Evolutionary conservation across 148 eudicot genomes (phyloP).

Genomic region (Cornus controversa): DNA sequence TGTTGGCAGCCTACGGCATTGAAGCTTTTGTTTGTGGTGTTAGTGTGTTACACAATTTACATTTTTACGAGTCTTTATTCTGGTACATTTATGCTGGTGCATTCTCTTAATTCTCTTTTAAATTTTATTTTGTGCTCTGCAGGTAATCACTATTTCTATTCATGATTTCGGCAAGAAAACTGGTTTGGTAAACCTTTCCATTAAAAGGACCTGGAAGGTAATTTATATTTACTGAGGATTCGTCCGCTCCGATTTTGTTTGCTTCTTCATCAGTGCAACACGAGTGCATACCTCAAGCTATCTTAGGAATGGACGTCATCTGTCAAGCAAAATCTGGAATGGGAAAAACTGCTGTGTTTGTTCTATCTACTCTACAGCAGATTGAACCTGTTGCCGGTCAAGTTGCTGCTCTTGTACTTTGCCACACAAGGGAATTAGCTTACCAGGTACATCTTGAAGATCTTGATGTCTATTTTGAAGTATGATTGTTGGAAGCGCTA

Average conservation of each 20-base stretch:
- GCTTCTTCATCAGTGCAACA: slow-evolving; percentile 62
- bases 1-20: too few relatives aligned
- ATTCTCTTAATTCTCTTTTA: not conserved
- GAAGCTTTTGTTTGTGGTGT: not conserved
- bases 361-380: slow-evolving; percentile 55
- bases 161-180: slow-evolving; percentile 28
- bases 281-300: slow-evolving; percentile 66
- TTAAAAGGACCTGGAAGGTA: slow-evolving; percentile 29
- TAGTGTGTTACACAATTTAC: not conserved
- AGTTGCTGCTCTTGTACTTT: slow-evolving; percentile 63
- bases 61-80: not conserved
- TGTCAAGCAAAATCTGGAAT: slow-evolving; percentile 68
- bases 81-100: not conserved
- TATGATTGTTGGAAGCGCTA: not conserved
- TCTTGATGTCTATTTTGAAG: too few relatives aligned
- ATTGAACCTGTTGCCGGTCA: slow-evolving; percentile 63
- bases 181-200: slow-evolving; percentile 40
- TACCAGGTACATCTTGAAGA: slow-evolving; percentile 36
- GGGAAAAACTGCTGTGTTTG: slow-evolving; percentile 68
- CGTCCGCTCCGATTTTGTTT: slow-evolving; percentile 42
- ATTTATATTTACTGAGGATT: slow-evolving; percentile 35
- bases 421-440: slow-evolving; percentile 63
- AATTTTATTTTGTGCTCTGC: slow-evolving; percentile 8
- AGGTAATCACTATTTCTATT: slow-evolving; percentile 39
- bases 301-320: slow-evolving; percentile 62